Conservation (phyloP, 2,329 filamentous ascomycete genomes). For the Aspergillus udagawae region DNA sequence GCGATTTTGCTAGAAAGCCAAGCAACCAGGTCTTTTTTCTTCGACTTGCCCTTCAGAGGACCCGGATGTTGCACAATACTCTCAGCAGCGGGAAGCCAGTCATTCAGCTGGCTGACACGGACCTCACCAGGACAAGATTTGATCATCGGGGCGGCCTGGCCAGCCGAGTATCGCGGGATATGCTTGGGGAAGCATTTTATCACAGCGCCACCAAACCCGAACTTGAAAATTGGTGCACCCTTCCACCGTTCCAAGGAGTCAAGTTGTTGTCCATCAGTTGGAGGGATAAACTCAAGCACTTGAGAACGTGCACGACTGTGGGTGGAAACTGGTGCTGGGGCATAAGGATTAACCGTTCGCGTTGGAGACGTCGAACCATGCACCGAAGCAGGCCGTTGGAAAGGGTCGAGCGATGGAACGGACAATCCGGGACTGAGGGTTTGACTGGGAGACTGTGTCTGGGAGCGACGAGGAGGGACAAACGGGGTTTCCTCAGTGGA, state of each 20-base stretch:
- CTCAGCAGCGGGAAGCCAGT: conserved; percentile 67
- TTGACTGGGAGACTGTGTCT: conserved; percentile 58
- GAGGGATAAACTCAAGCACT: conserved; percentile 53
- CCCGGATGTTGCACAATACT: conserved; percentile 80
- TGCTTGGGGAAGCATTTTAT: conserved; percentile 85
- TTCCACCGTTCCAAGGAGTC: conserved; percentile 89
- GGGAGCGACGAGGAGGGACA: conserved; percentile 46
- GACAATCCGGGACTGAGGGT: conserved; percentile 46
- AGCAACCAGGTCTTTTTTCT: conserved; percentile 85
- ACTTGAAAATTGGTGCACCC: conserved; percentile 79
- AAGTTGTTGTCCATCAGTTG: conserved; percentile 53
- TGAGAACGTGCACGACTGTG: conserved; percentile 44
- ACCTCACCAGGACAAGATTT: conserved; percentile 79
- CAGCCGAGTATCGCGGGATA: conserved; percentile 78
- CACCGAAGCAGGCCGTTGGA: conserved; percentile 53
- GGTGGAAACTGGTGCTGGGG: conserved; percentile 28
- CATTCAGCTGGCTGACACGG: conserved; percentile 70
- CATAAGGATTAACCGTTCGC: conserved; percentile 34
- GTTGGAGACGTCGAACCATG: conserved; percentile 44
- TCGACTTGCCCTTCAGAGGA: conserved; percentile 80
- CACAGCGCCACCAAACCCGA: conserved; percentile 80
- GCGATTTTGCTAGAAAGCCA: conserved; percentile 81
- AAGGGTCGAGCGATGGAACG: conserved; percentile 41
- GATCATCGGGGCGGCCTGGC: conserved; percentile 68
- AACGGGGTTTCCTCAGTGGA: conserved; percentile 24